Evolutionary conservation across 2,329 filamentous ascomycete genomes (phyloP), one percentile per base, ranked within the genome.

Genomic region (Colletotrichum sublineola): DNA sequence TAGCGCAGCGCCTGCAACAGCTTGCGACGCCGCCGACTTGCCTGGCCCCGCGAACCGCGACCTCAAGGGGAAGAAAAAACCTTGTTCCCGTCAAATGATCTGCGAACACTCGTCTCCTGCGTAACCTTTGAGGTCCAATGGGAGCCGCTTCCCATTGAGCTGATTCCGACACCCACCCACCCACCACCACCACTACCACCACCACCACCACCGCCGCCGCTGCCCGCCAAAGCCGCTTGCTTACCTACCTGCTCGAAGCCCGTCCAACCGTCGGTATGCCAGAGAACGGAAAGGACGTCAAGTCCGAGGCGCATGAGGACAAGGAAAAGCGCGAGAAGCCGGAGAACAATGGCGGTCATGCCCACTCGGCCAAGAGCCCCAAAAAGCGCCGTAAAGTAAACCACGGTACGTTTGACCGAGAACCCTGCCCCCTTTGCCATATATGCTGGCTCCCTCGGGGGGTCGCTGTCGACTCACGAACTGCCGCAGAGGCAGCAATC

Each of bases 361-460:
- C 40, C 44, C 66, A 64, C 38, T 42, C 66, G 46, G 63, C 48
- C 46, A 87, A 88, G 82, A 93, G 90, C 81, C 91, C 92, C 61
- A 95, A 94, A 86, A 95, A 95, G 87, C 89, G 93, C 84, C 92
- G 93, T 86, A 96, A 96, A 86, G 93, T 96, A 77, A 95, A 95
- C 86, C 93, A 96, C 85, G 93, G 93, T 95, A 90, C 85, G 91
- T 83, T 77, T 77, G 78, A 76, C 74, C 69, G n/a, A n/a, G 18
- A n/a, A n/a, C 8, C 20, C n/a, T 5, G 4, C 46, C 44, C 44
- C 18, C 15, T n/a, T 24, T n/a, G 12, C 20, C 20, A 40, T 33
- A 36, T 36, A 50, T 33, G 36, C 38, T 15, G 50, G 40, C 5
- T 48, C 36, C 20, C n/a, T 48, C 46, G 46, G n/a, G 7, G 46